Conservation (phyloP, 2,329 filamentous ascomycete genomes). For the Ceratocystis papillata region DNA sequence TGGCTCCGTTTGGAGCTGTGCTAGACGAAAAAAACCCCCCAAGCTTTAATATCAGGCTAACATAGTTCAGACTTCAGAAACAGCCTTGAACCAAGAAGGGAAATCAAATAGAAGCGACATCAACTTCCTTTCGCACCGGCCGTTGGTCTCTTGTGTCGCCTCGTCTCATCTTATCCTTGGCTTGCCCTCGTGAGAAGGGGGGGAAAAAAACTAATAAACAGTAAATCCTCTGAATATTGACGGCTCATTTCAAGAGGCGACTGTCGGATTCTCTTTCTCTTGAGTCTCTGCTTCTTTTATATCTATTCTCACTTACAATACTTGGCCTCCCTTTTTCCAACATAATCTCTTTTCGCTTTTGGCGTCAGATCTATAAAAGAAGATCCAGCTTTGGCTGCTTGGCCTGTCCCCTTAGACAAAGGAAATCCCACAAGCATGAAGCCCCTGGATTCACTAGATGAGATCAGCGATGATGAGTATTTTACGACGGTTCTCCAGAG, state of each 20-base stretch:
- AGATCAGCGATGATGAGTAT: slow-evolving; percentile 23
- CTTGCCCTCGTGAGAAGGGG: background rate
- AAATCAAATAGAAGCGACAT: background rate
- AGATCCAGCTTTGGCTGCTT: background rate
- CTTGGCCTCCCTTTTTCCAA: background rate
- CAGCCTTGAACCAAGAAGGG: slow-evolving; percentile 5
- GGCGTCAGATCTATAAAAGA: background rate
- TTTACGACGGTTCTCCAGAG: slow-evolving; percentile 20
- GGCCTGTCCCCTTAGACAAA: background rate
- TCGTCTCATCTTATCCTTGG: slow-evolving; percentile 10
- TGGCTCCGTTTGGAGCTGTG: background rate
- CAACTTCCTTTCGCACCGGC: background rate
- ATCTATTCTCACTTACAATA: background rate
- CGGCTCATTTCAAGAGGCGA: background rate
- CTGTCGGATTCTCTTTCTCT: background rate
- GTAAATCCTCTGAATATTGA: background rate
- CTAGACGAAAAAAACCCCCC: background rate
- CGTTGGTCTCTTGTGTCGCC: slow-evolving; percentile 8
- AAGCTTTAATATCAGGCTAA: background rate
- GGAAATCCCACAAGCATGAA: slow-evolving; percentile 15
- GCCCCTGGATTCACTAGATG: slow-evolving; percentile 18
- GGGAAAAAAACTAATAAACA: background rate
- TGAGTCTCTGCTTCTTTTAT: background rate
- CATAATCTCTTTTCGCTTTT: background rate
- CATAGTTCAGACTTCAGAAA: background rate